Percentiles rank a stretch among this genome's conserved stretches.
These are phyloP conservation scores for Purpureocillium takamizusanense DNA, from an alignment of 2,329 filamentous ascomycete species.

Conservation along the genomic window DNA sequence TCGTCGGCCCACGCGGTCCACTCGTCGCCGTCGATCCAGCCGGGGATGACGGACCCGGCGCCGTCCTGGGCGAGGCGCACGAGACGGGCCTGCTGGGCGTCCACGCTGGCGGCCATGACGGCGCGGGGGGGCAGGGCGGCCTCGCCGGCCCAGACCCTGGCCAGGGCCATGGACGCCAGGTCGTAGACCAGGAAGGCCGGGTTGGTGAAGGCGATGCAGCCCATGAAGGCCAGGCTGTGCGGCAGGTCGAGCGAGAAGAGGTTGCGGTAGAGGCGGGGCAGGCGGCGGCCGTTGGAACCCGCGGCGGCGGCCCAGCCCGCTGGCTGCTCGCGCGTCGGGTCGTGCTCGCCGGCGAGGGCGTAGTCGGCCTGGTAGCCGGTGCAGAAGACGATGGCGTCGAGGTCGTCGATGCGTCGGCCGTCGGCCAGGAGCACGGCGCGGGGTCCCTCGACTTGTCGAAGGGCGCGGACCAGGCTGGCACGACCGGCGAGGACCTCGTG, in stretches of 20 bases:
- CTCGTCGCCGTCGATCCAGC: slow-evolving; percentile 19
- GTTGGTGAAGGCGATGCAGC: slow-evolving; percentile 23
- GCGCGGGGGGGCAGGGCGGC: slow-evolving; percentile 22
- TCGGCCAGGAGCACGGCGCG: slow-evolving; percentile 18
- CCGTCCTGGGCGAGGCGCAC: slow-evolving; percentile 17
- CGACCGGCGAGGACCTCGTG: slow-evolving; percentile 26
- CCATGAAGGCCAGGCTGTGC: slow-evolving; percentile 33
- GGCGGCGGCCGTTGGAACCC: slow-evolving; percentile 14
- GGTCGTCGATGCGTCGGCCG: slow-evolving; percentile 13
- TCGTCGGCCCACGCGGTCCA: slow-evolving; percentile 31
- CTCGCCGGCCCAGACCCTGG: slow-evolving; percentile 32
- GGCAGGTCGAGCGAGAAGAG: slow-evolving; percentile 33
- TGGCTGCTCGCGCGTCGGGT: slow-evolving; percentile 15
- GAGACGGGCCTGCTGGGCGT: slow-evolving; percentile 23
- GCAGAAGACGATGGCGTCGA: slow-evolving; percentile 23
- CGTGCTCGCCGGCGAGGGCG: slow-evolving; percentile 13
- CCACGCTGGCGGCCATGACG: slow-evolving; percentile 26
- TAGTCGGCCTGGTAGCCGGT: slow-evolving; percentile 25
- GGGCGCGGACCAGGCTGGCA: slow-evolving; percentile 18
- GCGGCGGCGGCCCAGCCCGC: slow-evolving; percentile 13
- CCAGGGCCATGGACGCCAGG: slow-evolving; percentile 31
- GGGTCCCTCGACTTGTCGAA: slow-evolving; percentile 15
- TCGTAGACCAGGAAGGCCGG: slow-evolving; percentile 28
- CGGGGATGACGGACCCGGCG: slow-evolving; percentile 10
- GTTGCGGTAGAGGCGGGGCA: slow-evolving; percentile 31